These are phyloP conservation scores for Ricinus communis DNA, from an alignment of 345 rosid genomes.

Conservation along the genomic window DNA sequence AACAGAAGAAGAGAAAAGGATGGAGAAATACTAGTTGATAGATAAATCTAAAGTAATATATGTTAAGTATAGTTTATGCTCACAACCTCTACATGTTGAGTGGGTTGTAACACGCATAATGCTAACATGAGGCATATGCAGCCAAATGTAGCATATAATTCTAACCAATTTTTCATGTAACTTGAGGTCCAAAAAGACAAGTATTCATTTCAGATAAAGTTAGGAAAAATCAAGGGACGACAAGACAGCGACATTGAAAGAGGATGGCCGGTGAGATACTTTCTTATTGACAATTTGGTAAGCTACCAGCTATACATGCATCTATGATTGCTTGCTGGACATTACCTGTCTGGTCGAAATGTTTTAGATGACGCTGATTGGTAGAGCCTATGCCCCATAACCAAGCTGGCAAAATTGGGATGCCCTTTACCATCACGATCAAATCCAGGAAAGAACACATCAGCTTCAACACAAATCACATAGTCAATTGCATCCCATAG, in stretches of 20 bases:
- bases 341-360: constrained; percentile 86
- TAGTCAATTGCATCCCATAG: constrained; percentile 98
- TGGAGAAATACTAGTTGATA: not conserved
- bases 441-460: constrained; percentile 84
- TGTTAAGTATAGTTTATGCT: not conserved
- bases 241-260: too few relatives aligned
- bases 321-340: not conserved
- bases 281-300: too few relatives aligned
- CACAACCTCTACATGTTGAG: not conserved
- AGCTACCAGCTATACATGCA: not conserved
- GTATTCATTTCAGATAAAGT: too few relatives aligned
- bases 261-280: not conserved
- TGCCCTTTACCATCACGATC: constrained; percentile 94
- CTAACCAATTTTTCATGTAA: too few relatives aligned
- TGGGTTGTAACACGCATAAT: too few relatives aligned
- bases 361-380: constrained; percentile 81
- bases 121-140: too few relatives aligned
- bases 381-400: constrained; percentile 93
- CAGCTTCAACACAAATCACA: constrained; percentile 79
- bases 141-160: too few relatives aligned
- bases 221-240: too few relatives aligned
- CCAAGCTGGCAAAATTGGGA: constrained; percentile 88
- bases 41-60: not conserved
- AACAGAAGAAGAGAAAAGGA: not conserved
- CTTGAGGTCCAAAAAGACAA: too few relatives aligned